A percentile compares a stretch with the other conserved stretches of the same genome.
Conservation (phyloP, 2,329 filamentous ascomycete species). For the Leptographium wingfieldii region DNA sequence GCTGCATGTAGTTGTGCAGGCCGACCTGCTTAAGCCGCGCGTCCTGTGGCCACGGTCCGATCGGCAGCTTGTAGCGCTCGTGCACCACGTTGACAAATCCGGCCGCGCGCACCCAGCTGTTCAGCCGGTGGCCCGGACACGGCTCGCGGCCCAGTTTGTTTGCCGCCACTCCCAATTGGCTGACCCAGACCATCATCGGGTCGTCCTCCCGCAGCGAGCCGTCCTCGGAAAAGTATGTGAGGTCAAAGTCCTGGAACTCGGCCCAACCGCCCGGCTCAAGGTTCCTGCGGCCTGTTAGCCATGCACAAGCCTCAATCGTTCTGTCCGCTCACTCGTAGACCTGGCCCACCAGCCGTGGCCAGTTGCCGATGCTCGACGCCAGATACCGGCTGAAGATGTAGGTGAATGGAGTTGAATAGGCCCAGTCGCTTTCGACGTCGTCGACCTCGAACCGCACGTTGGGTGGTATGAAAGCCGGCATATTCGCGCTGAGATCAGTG, state of each 20-base stretch:
- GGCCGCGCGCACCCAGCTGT: constrained; percentile 28
- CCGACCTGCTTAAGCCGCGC: constrained; percentile 29
- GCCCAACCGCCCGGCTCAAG: constrained; percentile 14
- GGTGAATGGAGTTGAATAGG: constrained; percentile 10
- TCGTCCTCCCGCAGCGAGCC: constrained; percentile 13
- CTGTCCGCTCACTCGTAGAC: constrained; percentile 4
- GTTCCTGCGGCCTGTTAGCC: constrained; percentile 4
- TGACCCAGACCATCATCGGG: constrained; percentile 5
- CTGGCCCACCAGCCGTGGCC: constrained; percentile 10
- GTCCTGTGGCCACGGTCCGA: constrained; percentile 34
- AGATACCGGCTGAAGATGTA: constrained; percentile 12
- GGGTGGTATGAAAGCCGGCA: constrained; percentile 13
- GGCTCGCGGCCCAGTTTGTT: constrained; percentile 11
- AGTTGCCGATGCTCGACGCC: constrained; percentile 11
- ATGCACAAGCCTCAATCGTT: too few relatives aligned
- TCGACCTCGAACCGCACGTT: constrained; percentile 14
- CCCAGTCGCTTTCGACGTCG: constrained; percentile 13
- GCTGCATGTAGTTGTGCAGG: constrained; percentile 9
- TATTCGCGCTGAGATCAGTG: constrained; percentile 14
- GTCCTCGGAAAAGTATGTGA: constrained; percentile 11
- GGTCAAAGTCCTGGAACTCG: constrained; percentile 15
- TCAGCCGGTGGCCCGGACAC: constrained; percentile 18
- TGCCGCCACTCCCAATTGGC: constrained; percentile 11
- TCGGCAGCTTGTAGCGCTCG: constrained; percentile 30
- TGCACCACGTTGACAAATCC: constrained; percentile 38